Evolutionary conservation across 257 asterid genomes (phyloP), one percentile per base, ranked within the genome.

Genomic region (Solanum rostratum): DNA sequence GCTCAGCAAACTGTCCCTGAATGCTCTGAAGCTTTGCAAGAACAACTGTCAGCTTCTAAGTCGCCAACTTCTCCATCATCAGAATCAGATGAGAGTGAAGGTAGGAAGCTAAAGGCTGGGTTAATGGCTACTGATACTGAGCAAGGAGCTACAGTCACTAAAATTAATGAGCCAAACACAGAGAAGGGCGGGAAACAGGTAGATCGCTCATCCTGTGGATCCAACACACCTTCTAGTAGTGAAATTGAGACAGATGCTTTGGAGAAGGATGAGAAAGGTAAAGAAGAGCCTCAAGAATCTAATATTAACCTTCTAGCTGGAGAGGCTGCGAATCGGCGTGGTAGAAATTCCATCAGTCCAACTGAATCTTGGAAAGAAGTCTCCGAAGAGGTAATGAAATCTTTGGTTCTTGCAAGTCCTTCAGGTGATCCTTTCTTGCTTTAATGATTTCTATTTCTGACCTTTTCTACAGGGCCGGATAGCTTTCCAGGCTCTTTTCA

Each of bases 131-230:
- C 85, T 81, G 94, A 86, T 84, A 84, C 85, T 66, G 90, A 86
- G 79, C 88, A 88, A 84, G 85, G 74, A 87, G 90, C 85, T 78
- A 87, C 80, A 79, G 86, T 83, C 68, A 62, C 89, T 52, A 93
- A 86, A 82, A 86, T 79, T 63, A 81, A 85, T 53, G 97, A 92
- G 66, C 86, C 90, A 65, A 90, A 88, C 92, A 90, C 90, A 87
- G 71, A 88, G 81, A 92, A 91, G 88, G 89, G 86, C 84, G 87
- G 93, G 90, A 94, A 91, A 89, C 93, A 66, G 89, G 92, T 91
- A 45, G 99, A 93, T 88, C 98, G 99, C 83, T 96, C 99, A 84
- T 96, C 99, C 12, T 96, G 99, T 88, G 99, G 99, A 86, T 96
- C 99, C n/a, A 96, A 96, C 87, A 93, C 99, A 37, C 92, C 98